Base-by-base conservation (phyloP, 1,284 basidiomycete genomes). In the Erythrobasidium hasegawianum region DNA sequence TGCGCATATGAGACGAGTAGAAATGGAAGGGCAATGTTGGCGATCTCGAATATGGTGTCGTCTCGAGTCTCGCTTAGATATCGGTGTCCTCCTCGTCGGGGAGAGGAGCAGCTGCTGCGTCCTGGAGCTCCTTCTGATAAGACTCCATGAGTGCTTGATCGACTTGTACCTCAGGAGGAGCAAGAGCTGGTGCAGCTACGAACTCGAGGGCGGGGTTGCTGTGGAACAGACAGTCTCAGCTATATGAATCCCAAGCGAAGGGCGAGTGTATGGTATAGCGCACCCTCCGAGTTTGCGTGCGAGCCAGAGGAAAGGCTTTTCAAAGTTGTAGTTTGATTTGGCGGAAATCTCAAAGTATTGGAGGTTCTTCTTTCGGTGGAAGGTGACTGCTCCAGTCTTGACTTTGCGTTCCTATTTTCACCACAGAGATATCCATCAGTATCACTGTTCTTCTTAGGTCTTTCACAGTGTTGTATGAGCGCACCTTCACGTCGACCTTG, bases 261-360 rank as follows among this genome's bases (percentile, higher is more conserved):
- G 5, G 40, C n/a, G n/a, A n/a, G n/a, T n/a, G 26, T 3, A 33
- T 33, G 33, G n/a, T n/a, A 9, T n/a, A 4, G 81, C 88, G 72
- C 75, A 90, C 90, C 93, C 96, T 73, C 95, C 92, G 70, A 99
- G 84, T 83, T 98, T 99, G 81, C 94, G 86, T 62, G 92, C 95
- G 77, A 98, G 84, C 96, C 96, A 98, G 71, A 98, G 85, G 91
- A 98, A 98, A 57, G 96, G 96, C 81, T 98, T 97, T 82, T 99
- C 96, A 77, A 98, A 98, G 85, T 99, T 99, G 82, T 98, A 99
- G 85, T 99, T 99, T 60, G 92, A 97, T 82, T 98, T 98, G 71
- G 96, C 96, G 4, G 94, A 97, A 76, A 99, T 98, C 78, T 99
- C 96, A 78, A 95, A 98, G 84, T 99, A 99, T 80, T 98, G 96